Percentiles rank a stretch among this genome's conserved stretches.
Evolutionary conservation across 1,284 basidiomycete genomes (phyloP).

Genomic region (Irpex rosettiformis): DNA sequence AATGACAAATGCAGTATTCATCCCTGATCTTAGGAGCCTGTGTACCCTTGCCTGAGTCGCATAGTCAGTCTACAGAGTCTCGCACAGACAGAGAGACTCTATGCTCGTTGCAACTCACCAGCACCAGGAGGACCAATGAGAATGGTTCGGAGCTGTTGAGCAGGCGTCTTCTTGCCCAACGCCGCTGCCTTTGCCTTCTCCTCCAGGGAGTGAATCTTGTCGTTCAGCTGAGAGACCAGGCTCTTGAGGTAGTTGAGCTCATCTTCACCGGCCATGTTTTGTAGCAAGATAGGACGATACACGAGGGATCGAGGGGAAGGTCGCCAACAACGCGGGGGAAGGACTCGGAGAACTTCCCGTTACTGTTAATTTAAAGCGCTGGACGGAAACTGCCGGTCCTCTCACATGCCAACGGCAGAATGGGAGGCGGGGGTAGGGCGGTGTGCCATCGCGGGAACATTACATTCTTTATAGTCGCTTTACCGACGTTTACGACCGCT

Average conservation of each 20-base stretch:
- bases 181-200: constrained; percentile 48
- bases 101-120: constrained; percentile 52
- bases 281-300: neutral
- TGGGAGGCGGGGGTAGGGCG: neutral
- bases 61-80: neutral
- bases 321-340: neutral
- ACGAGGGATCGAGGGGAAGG: neutral
- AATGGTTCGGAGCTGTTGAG: constrained; percentile 85
- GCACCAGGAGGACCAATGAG: constrained; percentile 96
- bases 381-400: neutral
- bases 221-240: constrained; percentile 79
- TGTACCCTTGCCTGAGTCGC: constrained; percentile 85
- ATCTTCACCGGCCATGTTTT: constrained; percentile 53
- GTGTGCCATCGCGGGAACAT: neutral
- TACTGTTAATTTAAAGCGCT: constrained; percentile 2
- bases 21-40: constrained; percentile 94
- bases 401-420: neutral
- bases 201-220: constrained; percentile 77
- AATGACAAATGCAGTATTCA: constrained; percentile 94
- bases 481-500: neutral
- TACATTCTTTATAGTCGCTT: neutral
- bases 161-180: constrained; percentile 54
- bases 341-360: neutral
- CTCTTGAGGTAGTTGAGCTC: constrained; percentile 90
- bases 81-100: neutral